These are phyloP conservation scores for Russula virescens DNA, from an alignment of 768 basidiomycete genomes.

Conservation along the genomic window DNA sequence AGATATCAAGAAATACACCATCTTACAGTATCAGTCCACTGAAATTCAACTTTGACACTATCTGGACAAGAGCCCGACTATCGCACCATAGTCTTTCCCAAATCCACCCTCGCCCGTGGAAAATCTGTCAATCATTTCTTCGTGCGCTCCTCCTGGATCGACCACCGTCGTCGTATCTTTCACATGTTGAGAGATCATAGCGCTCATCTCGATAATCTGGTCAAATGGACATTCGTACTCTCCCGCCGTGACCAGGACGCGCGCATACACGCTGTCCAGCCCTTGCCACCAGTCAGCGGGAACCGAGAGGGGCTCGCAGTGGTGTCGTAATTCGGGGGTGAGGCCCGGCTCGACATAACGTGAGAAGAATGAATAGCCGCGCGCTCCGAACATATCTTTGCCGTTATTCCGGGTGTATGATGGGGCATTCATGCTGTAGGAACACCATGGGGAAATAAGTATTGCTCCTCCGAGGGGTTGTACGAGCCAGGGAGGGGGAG, in stretches of 20 bases:
- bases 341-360: not conserved
- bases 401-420: not conserved
- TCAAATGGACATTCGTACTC: not conserved
- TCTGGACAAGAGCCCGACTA: not conserved
- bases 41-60: not conserved
- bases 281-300: constrained; percentile 2
- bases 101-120: not conserved
- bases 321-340: not conserved
- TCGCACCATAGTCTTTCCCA: constrained; percentile 1
- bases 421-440: not conserved
- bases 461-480: not conserved
- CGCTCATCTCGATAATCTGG: not conserved
- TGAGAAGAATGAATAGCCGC: not conserved
- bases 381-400: not conserved
- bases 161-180: not conserved
- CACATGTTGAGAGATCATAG: not conserved
- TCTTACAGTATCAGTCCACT: too few relatives aligned
- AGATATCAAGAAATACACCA: too few relatives aligned
- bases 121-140: constrained; percentile 5
- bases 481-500: constrained; percentile 1
- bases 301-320: not conserved
- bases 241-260: not conserved
- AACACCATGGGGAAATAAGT: constrained; percentile 8
- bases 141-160: not conserved
- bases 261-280: not conserved